Evolutionary conservation across 2,329 filamentous ascomycete species (phyloP).

Genomic region (Aureobasidium leucospermi): DNA sequence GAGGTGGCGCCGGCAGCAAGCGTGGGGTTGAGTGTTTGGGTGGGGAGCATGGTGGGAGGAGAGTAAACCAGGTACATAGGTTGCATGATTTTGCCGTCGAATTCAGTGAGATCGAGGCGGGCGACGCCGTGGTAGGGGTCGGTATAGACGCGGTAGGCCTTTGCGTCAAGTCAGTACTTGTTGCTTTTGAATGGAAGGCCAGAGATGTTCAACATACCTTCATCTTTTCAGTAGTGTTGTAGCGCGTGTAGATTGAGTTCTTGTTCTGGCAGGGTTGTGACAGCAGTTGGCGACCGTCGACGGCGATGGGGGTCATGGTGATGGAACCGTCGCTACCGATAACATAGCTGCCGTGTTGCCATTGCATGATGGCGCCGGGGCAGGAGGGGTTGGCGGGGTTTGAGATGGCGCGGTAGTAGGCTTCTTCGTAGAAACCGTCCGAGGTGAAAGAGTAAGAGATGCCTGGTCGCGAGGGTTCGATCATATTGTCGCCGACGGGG

Average conservation of each 20-base stretch:
- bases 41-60: slow-evolving; percentile 63
- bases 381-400: slow-evolving; percentile 51
- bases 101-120: slow-evolving; percentile 57
- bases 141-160: slow-evolving; percentile 40
- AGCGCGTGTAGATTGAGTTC: slow-evolving; percentile 54
- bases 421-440: slow-evolving; percentile 61
- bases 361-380: slow-evolving; percentile 60
- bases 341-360: slow-evolving; percentile 61
- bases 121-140: slow-evolving; percentile 56
- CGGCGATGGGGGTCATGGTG: slow-evolving; percentile 51
- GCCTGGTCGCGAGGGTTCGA: slow-evolving; percentile 59
- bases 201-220: slow-evolving; percentile 39
- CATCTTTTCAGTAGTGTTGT: slow-evolving; percentile 58
- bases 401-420: slow-evolving; percentile 60
- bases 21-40: slow-evolving; percentile 55
- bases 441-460: slow-evolving; percentile 68
- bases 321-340: slow-evolving; percentile 53
- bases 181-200: neutral
- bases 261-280: slow-evolving; percentile 57
- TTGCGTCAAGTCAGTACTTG: neutral
- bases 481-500: slow-evolving; percentile 56
- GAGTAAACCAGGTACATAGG: slow-evolving; percentile 59
- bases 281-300: slow-evolving; percentile 60
- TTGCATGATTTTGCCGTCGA: slow-evolving; percentile 57
- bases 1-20: slow-evolving; percentile 31